Base-by-base conservation (phyloP, 1,284 basidiomycete species). In the Tranzscheliella williamsii region DNA sequence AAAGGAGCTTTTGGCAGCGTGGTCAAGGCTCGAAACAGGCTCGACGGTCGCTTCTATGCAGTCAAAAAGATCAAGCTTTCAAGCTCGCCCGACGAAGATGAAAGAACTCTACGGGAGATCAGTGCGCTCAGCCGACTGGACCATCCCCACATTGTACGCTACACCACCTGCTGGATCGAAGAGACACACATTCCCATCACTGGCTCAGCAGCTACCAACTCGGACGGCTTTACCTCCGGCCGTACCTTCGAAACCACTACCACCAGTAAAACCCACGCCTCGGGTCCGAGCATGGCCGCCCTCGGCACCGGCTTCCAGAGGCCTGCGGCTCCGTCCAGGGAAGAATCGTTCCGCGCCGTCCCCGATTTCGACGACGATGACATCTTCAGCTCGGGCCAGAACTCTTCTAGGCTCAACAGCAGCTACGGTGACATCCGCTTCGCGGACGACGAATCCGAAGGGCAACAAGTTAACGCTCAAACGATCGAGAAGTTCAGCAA, bases 1-100 rank as follows among this genome's bases (percentile, higher is more conserved):
- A 89, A 88, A 74, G 92, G 92, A 1, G 91, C 88, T 0, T 97
- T 93, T 75, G 91, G 92, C 0, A 88, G 89, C 18, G 93, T 96
- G 0, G 90, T 95, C 34, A 96, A 96, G 78, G 92, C 91, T 1
- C 82, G 87, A 42, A 93, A 96, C 74, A 89, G 86, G 79, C 78
- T 83, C 2, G 83, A 84, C 50, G 80, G 78, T 5, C 61, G 73
- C 27, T 65, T 69, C 37, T 77, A 68, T 35, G 87, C 89, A 4
- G 85, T 89, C 62, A 95, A 97, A 81, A 94, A 95, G 79, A 86
- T 97, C 70, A 86, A 86, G 45, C 82, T 96, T 15, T 70, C 76
- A 9, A 85, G 86, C 38, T 86, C 86, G 0, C 82, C 83, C 33
- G 87, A 90, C 57, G 88, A 86, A 54, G 90, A 93, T 72, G 85